Conservation (phyloP, 2,329 filamentous ascomycete genomes). For the Calonectria crousiana region DNA sequence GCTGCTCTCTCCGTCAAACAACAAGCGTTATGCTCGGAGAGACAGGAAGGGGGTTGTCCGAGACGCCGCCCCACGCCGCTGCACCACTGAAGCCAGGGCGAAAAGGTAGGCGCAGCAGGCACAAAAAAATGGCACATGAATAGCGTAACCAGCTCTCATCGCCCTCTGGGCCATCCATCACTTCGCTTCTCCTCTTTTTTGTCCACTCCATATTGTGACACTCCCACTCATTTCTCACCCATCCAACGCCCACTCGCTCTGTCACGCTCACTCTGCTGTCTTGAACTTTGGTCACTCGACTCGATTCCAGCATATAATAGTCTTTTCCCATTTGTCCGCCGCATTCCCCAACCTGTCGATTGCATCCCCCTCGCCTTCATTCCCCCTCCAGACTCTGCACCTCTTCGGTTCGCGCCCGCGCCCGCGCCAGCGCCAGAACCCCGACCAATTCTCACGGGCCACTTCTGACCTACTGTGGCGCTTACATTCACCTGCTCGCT, state of each 20-base stretch:
- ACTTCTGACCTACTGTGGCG: slow-evolving; percentile 18
- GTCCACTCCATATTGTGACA: slow-evolving; percentile 13
- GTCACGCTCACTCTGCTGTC: background rate
- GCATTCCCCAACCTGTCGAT: background rate
- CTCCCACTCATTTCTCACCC: slow-evolving; percentile 9
- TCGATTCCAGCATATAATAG: slow-evolving; percentile 18
- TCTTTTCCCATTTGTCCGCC: slow-evolving; percentile 7
- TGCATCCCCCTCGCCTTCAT: slow-evolving; percentile 3
- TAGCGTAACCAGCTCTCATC: slow-evolving; percentile 26
- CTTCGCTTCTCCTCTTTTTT: slow-evolving; percentile 25
- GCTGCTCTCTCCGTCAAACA: background rate
- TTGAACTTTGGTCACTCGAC: background rate
- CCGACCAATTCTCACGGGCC: slow-evolving; percentile 14
- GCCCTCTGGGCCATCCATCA: background rate
- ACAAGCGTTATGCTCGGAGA: background rate
- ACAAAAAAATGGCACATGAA: slow-evolving; percentile 40
- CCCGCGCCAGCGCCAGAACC: background rate
- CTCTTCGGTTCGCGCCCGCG: background rate
- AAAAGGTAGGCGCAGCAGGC: slow-evolving; percentile 13
- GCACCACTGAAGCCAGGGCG: slow-evolving; percentile 21
- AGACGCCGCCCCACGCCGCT: slow-evolving; percentile 15
- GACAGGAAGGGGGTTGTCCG: slow-evolving; percentile 17
- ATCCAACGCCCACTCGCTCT: background rate
- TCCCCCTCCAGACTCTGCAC: slow-evolving; percentile 1
- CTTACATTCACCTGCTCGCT: slow-evolving; percentile 1